Evolutionary conservation across 805 yeast genomes (phyloP), one percentile per base, ranked within the genome.

Genomic region (Metschnikowia kunwiensis): DNA sequence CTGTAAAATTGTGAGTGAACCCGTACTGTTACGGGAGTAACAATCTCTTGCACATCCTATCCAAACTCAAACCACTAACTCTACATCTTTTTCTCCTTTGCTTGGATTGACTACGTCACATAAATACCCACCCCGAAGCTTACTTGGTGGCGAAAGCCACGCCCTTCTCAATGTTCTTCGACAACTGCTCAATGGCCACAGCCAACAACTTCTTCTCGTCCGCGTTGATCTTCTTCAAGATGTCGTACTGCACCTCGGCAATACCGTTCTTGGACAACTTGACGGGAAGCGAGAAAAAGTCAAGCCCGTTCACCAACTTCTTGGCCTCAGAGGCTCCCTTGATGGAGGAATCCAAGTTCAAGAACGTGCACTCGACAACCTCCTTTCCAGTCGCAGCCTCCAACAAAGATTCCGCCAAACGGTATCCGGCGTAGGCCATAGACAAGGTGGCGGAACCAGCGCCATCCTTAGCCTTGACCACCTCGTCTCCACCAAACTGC

Each of bases 361-460:
- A 67, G 54, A 67, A 75, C 21, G 78, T 68, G 44, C 78, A 73
- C 50, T 75, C 76, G 24, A 72, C 65, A 19, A 62, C 57, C 6
- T 19, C 50, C 28, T 35, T 35, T 24, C 52, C 52, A 12, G 30
- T 20, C n/a, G 46, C 43, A 2, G 72, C 68, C 45, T 54, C 54
- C 50, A 68, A 56, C 40, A 68, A 62, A 50, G 70, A 57, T 46
- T 77, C 80, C 20, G 88, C 84, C 59, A 87, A 83, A 50, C 81
- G 75, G 70, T 76, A 86, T 23, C 95, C 96, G 23, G 96, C 96
- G 53, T 80, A 83, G 7, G 97, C 97, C 97, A 89, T 91, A 20
- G 95, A 85, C 49, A 89, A 73, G 24, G 97, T 89, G 39, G 97
- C 97, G 32, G 96, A 86, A 26, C 97, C 97, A 34, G 81, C 81